Evolutionary conservation across 208 protist genomes (phyloP), one percentile per base, ranked within the genome.

Genomic region (Trypanosoma mega): DNA sequence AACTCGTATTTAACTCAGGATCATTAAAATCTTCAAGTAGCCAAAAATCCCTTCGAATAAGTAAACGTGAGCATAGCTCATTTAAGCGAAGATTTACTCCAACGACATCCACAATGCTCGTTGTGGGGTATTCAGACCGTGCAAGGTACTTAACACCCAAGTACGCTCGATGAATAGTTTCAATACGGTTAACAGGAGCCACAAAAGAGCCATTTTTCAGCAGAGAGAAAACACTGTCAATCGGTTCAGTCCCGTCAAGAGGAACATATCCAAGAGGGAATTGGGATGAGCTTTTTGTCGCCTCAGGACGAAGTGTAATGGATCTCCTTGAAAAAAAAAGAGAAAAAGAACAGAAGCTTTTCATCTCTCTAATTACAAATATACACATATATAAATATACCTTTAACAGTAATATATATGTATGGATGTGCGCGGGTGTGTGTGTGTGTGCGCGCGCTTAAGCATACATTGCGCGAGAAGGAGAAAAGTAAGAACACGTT

Each of bases 1-100:
- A 93, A 31, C 86, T 93, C n/a, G 75, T 68, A 47, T 96, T 96
- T 16, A 92, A 57, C 57, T 96, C 86, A 0, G 84, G 74, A 50
- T 96, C 85, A 59, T 93, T 96, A 68, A 90, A 96, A 53, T 96
- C 90, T 1, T 90, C 82, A 2, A 93, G 55, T 6, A 66, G 55
- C 87, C 90, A 96, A 58, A 96, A 96, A 56, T 93, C 84, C n/a
- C 90, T 70, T 26, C 68, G 71, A 49, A 96, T 90, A 8, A 96
- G 67, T 21, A 96, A 62, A 2, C 76, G 78, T 24, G 68, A 74
- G 26, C 78, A 68, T 3, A 93, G 36, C 53, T 96, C 86, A 39
- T 76, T 80, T 53, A 88, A 65, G 14, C 58, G 44, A 1, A 78
- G 20, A 9, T 81, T 58, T 37, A 70, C 21, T 16, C 33, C 61